phyloP scores from a whole-genome alignment of 495 filamentous ascomycete genomes.

The Podospora anserina region DNA sequence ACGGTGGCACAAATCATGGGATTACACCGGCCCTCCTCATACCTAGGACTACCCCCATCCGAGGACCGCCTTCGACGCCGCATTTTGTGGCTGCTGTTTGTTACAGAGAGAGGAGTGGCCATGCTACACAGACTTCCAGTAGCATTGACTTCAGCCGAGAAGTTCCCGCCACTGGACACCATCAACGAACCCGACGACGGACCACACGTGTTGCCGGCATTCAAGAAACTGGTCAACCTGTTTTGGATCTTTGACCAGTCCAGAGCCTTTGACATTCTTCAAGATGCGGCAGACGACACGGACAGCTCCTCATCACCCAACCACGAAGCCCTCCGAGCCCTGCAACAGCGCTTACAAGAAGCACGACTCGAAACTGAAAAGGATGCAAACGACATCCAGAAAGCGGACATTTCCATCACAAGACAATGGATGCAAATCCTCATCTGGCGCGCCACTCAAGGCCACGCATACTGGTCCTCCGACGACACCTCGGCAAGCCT shows the following conservation, averaged over 20 bases:
- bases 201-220: conserved; percentile 38
- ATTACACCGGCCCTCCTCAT: conserved; percentile 39
- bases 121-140: conserved; percentile 47
- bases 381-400: conserved; percentile 40
- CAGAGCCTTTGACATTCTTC: conserved; percentile 40
- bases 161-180: conserved; percentile 29
- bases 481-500: conserved; percentile 12
- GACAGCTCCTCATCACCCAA: conserved; percentile 18
- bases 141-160: conserved; percentile 35
- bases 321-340: conserved; percentile 27
- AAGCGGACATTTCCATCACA: conserved; percentile 47
- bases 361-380: conserved; percentile 25
- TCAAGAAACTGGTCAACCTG: conserved; percentile 43
- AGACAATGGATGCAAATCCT: conserved; percentile 50
- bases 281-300: conserved; percentile 31
- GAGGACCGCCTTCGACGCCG: conserved; percentile 42
- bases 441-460: conserved; percentile 41
- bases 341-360: conserved; percentile 40
- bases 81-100: conserved; percentile 46
- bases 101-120: conserved; percentile 47
- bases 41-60: conserved; percentile 25
- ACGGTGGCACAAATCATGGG: conserved; percentile 46
- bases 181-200: conserved; percentile 32
- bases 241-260: conserved; percentile 44
- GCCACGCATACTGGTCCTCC: conserved; percentile 16